A percentile compares a stretch with the other conserved stretches of the same genome.
Evolutionary conservation across 176 grass and related monocot species (phyloP).

Genomic region (Oryza nivara): DNA sequence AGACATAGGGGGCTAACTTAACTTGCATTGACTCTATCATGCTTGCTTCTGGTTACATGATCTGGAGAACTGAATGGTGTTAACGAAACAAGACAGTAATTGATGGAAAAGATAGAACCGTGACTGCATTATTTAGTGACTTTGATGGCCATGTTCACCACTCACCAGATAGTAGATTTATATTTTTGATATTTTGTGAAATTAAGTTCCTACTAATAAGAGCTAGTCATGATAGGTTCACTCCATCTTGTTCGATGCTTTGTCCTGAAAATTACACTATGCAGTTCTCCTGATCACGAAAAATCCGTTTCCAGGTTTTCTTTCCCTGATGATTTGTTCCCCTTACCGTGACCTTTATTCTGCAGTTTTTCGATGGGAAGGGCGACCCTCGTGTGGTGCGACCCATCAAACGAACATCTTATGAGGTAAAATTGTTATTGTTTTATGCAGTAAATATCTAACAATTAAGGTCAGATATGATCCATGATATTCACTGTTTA

Average conservation of each 20-base stretch:
- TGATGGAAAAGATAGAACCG: conserved; percentile 16
- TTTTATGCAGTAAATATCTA: background rate
- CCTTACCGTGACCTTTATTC: conserved; percentile 28
- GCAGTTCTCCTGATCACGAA: no score
- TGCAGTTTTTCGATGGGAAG: conserved; percentile 49
- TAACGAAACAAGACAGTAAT: background rate
- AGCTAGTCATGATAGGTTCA: background rate
- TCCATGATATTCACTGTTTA: background rate
- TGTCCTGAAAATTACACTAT: no score
- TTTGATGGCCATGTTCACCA: background rate
- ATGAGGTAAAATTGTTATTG: conserved; percentile 28
- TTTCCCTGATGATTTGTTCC: conserved; percentile 18
- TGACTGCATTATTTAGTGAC: background rate
- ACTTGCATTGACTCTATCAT: background rate
- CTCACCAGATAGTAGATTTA: background rate
- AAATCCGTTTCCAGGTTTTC: no score
- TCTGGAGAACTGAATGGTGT: background rate
- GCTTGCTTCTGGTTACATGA: background rate
- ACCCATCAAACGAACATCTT: conserved; percentile 12
- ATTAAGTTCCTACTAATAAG: background rate
- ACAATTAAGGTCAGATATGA: conserved; percentile 2
- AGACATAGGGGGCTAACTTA: no score
- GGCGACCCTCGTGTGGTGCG: conserved; percentile 21
- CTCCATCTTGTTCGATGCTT: no score
- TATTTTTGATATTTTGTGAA: conserved; percentile 6